Percentiles rank a stretch among this genome's conserved stretches.
Evolutionary conservation across 2,329 filamentous ascomycete species (phyloP).

Genomic region (Colletotrichum kahawae): DNA sequence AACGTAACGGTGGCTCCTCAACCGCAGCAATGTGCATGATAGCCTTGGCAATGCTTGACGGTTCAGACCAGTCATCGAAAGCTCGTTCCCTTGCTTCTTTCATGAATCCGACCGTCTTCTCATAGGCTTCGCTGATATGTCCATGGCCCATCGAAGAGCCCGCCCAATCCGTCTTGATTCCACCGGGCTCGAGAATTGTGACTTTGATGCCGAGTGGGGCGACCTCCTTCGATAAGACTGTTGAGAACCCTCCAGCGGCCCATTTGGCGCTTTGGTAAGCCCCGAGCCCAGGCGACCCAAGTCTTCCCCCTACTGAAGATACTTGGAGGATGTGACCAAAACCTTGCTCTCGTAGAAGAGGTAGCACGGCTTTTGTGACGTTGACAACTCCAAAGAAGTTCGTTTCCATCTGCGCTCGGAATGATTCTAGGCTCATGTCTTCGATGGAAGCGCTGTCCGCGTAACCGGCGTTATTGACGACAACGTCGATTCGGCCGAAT

Average conservation of each 20-base stretch:
- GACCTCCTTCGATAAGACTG: slow-evolving; percentile 37
- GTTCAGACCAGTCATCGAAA: neutral
- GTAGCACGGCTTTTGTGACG: slow-evolving; percentile 38
- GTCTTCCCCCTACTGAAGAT: slow-evolving; percentile 37
- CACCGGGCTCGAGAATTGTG: slow-evolving; percentile 44
- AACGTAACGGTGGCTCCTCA: neutral
- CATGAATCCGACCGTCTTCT: slow-evolving; percentile 36
- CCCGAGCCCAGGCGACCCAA: slow-evolving; percentile 35
- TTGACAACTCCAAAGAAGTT: slow-evolving; percentile 64
- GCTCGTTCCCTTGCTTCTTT: neutral
- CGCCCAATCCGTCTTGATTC: slow-evolving; percentile 45
- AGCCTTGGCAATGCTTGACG: neutral
- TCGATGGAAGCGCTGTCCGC: slow-evolving; percentile 59
- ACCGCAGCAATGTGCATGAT: neutral
- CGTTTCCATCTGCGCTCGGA: slow-evolving; percentile 59
- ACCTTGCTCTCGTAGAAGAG: slow-evolving; percentile 33
- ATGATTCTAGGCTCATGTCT: slow-evolving; percentile 50
- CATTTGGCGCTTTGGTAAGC: slow-evolving; percentile 45
- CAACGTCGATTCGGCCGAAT: slow-evolving; percentile 62
- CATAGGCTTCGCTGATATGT: slow-evolving; percentile 37
- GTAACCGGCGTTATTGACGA: slow-evolving; percentile 68
- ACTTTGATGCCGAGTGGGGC: slow-evolving; percentile 41
- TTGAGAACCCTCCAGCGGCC: slow-evolving; percentile 43
- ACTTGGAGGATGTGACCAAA: slow-evolving; percentile 43
- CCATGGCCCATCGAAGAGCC: slow-evolving; percentile 30